Percentiles rank a stretch among this genome's conserved stretches.
Conservation (phyloP, 768 basidiomycete species). For the Pleurotus citrinopileatus region DNA sequence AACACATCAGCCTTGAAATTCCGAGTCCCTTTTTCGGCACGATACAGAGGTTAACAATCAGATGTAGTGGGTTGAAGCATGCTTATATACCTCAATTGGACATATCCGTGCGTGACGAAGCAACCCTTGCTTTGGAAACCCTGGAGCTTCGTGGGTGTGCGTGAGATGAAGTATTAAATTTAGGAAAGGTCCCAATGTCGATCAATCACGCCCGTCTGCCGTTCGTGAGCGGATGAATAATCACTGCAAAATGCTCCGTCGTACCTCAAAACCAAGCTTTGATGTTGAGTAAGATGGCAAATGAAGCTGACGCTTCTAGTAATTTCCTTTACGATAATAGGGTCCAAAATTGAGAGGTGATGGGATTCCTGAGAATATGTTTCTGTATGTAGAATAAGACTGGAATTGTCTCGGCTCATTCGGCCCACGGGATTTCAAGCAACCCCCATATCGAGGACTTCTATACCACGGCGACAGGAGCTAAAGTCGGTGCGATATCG, state of each 20-base stretch:
- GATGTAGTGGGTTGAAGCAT: neutral
- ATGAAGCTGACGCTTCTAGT: neutral
- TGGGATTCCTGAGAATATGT: neutral
- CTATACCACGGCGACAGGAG: too few relatives aligned
- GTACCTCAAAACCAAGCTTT: neutral
- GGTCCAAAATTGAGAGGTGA: neutral
- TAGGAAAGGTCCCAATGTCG: neutral
- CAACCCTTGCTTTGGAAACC: neutral
- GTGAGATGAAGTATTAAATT: conserved; percentile 3
- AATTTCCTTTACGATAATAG: neutral
- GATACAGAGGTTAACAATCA: neutral
- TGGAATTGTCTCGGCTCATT: neutral
- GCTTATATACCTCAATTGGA: conserved; percentile 1
- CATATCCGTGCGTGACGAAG: neutral
- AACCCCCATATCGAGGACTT: neutral
- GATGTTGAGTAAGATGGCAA: neutral
- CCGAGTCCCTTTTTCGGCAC: neutral
- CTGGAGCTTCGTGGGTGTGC: conserved; percentile 4
- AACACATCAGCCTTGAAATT: neutral
- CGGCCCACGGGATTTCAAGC: neutral
- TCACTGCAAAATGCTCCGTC: neutral
- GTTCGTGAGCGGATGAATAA: neutral
- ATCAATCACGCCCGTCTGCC: neutral
- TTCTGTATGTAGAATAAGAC: neutral
- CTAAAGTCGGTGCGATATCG: too few relatives aligned